Evolutionary conservation across 1,139 yeast genomes (phyloP), one percentile per base, ranked within the genome.

Genomic region (Wickerhamiella infanticola): DNA sequence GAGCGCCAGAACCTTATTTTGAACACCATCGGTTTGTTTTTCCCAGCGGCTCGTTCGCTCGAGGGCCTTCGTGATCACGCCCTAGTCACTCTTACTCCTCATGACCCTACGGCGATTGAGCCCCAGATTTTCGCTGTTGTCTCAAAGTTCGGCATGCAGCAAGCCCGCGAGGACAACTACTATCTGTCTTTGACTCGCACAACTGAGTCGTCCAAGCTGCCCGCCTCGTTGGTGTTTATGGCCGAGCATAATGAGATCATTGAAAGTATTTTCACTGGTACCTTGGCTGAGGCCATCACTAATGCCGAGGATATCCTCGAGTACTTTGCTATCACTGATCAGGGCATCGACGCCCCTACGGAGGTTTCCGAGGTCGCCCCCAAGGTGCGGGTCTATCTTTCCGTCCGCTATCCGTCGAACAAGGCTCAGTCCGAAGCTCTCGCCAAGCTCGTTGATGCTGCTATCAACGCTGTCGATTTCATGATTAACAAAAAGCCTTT

Each of bases 171-270:
- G 44, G 75, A 74, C 51, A 80, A 82, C 66, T 90, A 85, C 67
- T 88, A 68, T 65, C 70, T 88, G 59, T 81, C 95, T 1, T 72
- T 88, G 59, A 84, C 97, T 54, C 82, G 76, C 57, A 85, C 95
- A 38, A 59, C 81, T 37, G 84, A 79, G 58, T 79, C 86, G 31
- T 63, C 73, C 31, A 71, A 73, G 55, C 95, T 96, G 42, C 75
- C 81, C 48, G 54, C 54, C 44, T 27, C 39, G 37, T 81, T 74
- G 60, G 95, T 86, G 24, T 84, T 77, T 66, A 88, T 90, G 98
- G 72, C 84, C 56, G 98, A 90, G 68, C 77, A 77, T 48, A 73
- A 77, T 50, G 97, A 88, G 61, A 70, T 84, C 64, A 85, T 80
- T 56, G 85, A 79, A 5, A 68, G 75, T 53, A 65, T 81, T 48